Evolutionary conservation across 2,329 filamentous ascomycete species (phyloP).

Genomic region (Botrytis sinoallii): DNA sequence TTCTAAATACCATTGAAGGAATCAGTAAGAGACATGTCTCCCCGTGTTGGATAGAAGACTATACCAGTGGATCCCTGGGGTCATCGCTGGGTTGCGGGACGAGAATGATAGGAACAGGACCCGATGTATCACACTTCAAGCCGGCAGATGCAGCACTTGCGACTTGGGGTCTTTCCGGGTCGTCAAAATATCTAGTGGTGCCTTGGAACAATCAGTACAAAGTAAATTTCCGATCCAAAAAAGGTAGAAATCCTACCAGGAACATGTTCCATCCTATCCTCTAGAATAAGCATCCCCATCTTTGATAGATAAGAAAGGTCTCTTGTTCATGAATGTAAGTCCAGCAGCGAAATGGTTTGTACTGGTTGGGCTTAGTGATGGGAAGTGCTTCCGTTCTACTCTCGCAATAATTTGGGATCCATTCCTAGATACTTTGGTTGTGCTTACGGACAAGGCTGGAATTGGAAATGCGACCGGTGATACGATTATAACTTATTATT

Average conservation of each 20-base stretch:
- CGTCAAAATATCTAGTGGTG: conserved; percentile 63
- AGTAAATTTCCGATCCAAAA: neutral
- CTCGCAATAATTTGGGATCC: neutral
- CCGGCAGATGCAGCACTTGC: conserved; percentile 42
- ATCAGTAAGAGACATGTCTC: conserved; percentile 19
- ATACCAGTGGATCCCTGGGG: conserved; percentile 79
- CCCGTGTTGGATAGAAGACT: conserved; percentile 19
- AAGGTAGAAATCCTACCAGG: conserved; percentile 55
- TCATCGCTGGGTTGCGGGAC: conserved; percentile 90
- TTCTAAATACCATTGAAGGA: conserved; percentile 47
- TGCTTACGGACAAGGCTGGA: neutral
- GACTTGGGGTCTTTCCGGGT: conserved; percentile 48
- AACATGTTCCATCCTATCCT: conserved; percentile 60
- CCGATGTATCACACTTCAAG: conserved; percentile 71
- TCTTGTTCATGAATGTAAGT: neutral
- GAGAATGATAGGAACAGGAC: conserved; percentile 69
- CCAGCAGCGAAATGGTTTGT: neutral
- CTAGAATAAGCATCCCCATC: conserved; percentile 62
- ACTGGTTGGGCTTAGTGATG: neutral
- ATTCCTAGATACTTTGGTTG: neutral
- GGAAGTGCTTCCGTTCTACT: neutral
- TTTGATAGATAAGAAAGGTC: conserved; percentile 15
- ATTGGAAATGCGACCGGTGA: neutral
- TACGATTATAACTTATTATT: neutral
- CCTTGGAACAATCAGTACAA: conserved; percentile 40